A percentile compares a stretch with the other conserved stretches of the same genome.
phyloP scores from a whole-genome alignment of 2,329 filamentous ascomycete species.

The Phialophora macrospora region DNA sequence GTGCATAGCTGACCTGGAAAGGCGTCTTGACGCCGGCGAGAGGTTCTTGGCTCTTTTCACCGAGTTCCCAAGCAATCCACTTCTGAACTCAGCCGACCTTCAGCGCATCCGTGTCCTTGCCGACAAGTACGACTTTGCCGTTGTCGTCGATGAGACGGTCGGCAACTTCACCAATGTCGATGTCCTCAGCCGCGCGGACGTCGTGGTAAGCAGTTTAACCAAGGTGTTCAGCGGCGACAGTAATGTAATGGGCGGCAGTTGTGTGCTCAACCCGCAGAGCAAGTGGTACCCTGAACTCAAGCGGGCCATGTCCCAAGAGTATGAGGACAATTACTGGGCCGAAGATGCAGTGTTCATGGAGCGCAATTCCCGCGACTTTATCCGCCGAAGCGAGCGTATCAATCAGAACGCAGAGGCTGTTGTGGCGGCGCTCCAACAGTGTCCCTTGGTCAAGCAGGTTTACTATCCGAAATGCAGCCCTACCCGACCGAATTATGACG shows the following conservation, averaged over 20 bases:
- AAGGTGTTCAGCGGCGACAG: conserved; percentile 98
- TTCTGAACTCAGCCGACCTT: conserved; percentile 83
- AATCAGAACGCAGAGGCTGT: conserved; percentile 86
- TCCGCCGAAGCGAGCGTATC: conserved; percentile 78
- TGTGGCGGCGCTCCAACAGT: conserved; percentile 69
- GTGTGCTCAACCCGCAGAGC: conserved; percentile 65
- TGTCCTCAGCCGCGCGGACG: conserved; percentile 83
- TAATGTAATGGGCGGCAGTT: conserved; percentile 93
- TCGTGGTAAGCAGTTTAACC: conserved; percentile 92
- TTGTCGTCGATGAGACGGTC: conserved; percentile 94
- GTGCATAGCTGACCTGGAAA: conserved; percentile 84
- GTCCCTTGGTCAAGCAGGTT: conserved; percentile 71
- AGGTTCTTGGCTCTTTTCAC: conserved; percentile 83
- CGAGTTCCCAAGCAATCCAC: conserved; percentile 92
- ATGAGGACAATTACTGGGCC: conserved; percentile 90
- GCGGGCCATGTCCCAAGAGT: conserved; percentile 65
- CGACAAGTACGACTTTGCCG: conserved; percentile 81
- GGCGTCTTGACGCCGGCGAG: conserved; percentile 71
- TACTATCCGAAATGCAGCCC: conserved; percentile 84
- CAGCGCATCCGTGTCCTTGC: conserved; percentile 78
- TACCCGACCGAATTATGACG: conserved; percentile 75
- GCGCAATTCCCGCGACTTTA: conserved; percentile 92
- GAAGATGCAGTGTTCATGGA: conserved; percentile 96
- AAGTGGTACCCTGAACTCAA: conserved; percentile 74
- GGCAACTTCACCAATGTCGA: conserved; percentile 97